A percentile compares a stretch with the other conserved stretches of the same genome.
Conservation (phyloP, 352 stramenopile species). For the Pythium diclinum region DNA sequence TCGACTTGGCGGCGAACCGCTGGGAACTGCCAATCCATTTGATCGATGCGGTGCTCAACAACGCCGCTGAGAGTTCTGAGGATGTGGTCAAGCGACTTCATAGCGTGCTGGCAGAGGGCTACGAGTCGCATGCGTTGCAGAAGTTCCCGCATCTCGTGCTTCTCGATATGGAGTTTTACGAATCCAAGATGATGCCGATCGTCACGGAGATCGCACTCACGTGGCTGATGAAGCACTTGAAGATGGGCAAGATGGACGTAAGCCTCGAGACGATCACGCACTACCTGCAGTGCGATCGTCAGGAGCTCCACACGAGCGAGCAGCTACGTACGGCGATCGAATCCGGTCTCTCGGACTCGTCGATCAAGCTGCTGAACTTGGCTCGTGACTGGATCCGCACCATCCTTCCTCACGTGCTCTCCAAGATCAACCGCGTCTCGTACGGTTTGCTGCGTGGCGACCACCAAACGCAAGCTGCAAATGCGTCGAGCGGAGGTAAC, state of each 20-base stretch:
- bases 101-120: constrained; percentile 89
- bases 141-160: constrained; percentile 97
- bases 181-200: constrained; percentile 90
- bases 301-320: constrained; percentile 67
- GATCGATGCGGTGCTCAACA: constrained; percentile 92
- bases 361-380: constrained; percentile 98
- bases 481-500: constrained; percentile 75
- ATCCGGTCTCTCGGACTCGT: constrained; percentile 63
- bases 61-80: constrained; percentile 2
- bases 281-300: constrained; percentile 63
- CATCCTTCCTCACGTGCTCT: constrained; percentile 97
- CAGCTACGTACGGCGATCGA: constrained; percentile 80
- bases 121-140: constrained; percentile 92
- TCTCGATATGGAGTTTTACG: constrained; percentile 96
- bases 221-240: constrained; percentile 86
- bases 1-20: constrained; percentile 86
- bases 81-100: constrained; percentile 71
- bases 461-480: constrained; percentile 43
- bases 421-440: constrained; percentile 99
- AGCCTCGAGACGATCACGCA: constrained; percentile 56
- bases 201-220: constrained; percentile 85
- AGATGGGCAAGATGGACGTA: constrained; percentile 94
- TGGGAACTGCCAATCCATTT: constrained; percentile 93
- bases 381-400: constrained; percentile 96
- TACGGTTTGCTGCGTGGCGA: constrained; percentile 94